These are phyloP conservation scores for Lyophyllum decastes DNA, from an alignment of 768 basidiomycete species.

Conservation along the genomic window DNA sequence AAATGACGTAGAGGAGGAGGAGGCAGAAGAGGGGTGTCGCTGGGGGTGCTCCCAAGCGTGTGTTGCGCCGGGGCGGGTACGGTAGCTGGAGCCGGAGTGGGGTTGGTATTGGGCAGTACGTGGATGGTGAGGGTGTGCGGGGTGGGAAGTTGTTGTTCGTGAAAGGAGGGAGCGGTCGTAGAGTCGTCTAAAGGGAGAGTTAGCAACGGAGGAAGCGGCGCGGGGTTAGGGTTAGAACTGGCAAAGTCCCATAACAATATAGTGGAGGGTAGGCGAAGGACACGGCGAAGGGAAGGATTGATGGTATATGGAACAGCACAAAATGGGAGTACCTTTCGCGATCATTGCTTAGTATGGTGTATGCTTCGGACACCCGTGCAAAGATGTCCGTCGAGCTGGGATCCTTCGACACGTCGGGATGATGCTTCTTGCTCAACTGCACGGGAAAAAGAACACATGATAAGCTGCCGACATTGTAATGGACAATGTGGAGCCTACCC, in stretches of 20 bases:
- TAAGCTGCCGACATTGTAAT: not conserved
- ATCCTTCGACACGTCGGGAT: slow-evolving; percentile 50
- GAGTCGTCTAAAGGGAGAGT: slow-evolving; percentile 28
- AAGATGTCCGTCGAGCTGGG: slow-evolving; percentile 39
- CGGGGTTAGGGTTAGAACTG: not conserved
- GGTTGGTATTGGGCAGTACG: slow-evolving; percentile 1
- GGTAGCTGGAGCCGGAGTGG: slow-evolving; percentile 23
- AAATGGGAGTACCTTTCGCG: slow-evolving; percentile 32
- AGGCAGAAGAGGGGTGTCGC: slow-evolving; percentile 8
- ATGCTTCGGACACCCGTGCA: slow-evolving; percentile 43
- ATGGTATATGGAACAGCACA: not conserved
- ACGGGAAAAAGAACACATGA: not conserved
- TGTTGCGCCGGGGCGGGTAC: slow-evolving; percentile 26
- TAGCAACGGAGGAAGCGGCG: not conserved
- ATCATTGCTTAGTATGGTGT: slow-evolving; percentile 44
- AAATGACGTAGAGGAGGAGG: slow-evolving; percentile 10
- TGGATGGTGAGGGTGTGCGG: slow-evolving; percentile 16
- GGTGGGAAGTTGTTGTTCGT: slow-evolving; percentile 16
- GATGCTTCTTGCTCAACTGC: slow-evolving; percentile 48
- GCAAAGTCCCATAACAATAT: not conserved
- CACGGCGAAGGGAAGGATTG: not conserved
- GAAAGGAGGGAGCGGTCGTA: slow-evolving; percentile 43
- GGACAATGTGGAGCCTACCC: slow-evolving; percentile 24
- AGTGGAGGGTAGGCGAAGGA: not conserved
- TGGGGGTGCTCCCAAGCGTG: slow-evolving; percentile 39